phyloP scores from a whole-genome alignment of 257 asterid genomes.

The Vinca minor region DNA sequence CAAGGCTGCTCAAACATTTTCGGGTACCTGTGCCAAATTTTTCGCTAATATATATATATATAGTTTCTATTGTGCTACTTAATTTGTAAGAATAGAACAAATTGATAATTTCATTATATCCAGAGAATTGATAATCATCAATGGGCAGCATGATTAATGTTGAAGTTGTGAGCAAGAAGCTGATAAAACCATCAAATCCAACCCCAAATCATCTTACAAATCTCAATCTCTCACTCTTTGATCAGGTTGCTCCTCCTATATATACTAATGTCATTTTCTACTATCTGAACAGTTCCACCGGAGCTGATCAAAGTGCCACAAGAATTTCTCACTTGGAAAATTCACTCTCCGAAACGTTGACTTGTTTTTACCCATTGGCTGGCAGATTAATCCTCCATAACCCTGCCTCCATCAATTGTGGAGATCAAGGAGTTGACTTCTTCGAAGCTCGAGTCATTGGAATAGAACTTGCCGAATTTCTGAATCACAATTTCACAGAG shows the following conservation, averaged over 20 bases:
- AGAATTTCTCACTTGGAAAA: conserved; percentile 14
- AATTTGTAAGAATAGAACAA: no score
- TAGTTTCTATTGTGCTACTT: no score
- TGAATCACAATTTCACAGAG: neutral
- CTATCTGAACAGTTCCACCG: conserved; percentile 1
- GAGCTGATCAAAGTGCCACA: neutral
- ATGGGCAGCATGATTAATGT: no score
- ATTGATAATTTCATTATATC: no score
- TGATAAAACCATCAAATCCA: conserved; percentile 22
- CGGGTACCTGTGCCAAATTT: no score
- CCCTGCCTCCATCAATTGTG: conserved; percentile 14
- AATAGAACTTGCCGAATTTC: no score
- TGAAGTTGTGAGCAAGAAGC: conserved; percentile 13
- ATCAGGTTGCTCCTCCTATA: conserved; percentile 15
- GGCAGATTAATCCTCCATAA: conserved; percentile 17
- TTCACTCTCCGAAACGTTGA: conserved; percentile 10
- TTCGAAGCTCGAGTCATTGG: conserved; percentile 8
- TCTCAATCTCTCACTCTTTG: conserved; percentile 14
- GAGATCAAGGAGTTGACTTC: conserved; percentile 24
- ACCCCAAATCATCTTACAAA: conserved; percentile 15
- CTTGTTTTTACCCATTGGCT: conserved; percentile 19
- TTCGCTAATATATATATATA: no score
- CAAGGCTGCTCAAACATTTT: no score
- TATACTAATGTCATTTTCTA: conserved; percentile 6
- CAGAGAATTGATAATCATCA: no score